Evolutionary conservation across 352 stramenopile genomes (phyloP).

Genomic region (Phytophthora melonis): DNA sequence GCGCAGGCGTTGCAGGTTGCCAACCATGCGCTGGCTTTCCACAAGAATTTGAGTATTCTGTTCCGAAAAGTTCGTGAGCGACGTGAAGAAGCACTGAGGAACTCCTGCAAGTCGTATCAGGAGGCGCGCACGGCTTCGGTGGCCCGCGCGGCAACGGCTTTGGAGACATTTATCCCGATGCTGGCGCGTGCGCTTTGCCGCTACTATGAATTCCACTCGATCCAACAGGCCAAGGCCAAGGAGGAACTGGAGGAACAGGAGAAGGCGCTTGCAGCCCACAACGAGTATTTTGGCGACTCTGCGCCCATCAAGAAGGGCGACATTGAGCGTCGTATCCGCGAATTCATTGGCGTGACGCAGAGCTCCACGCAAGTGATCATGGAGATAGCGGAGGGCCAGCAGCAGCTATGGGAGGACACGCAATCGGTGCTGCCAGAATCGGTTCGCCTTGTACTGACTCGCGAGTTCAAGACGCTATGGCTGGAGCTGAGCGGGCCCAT

Average conservation of each 20-base stretch:
- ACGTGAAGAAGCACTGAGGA: slow-evolving; percentile 40
- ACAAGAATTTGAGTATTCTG: slow-evolving; percentile 44
- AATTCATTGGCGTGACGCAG: slow-evolving; percentile 67
- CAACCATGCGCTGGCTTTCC: slow-evolving; percentile 41
- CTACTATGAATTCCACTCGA: slow-evolving; percentile 74
- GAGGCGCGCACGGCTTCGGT: slow-evolving; percentile 35
- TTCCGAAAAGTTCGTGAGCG: slow-evolving; percentile 42
- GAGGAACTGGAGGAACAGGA: slow-evolving; percentile 58
- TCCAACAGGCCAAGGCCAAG: slow-evolving; percentile 60
- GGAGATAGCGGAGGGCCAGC: slow-evolving; percentile 63
- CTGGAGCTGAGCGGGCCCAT: slow-evolving; percentile 55
- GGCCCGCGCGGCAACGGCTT: slow-evolving; percentile 37
- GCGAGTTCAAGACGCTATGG: slow-evolving; percentile 61
- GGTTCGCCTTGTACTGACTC: slow-evolving; percentile 47
- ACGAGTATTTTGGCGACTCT: slow-evolving; percentile 71
- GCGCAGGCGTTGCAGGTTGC: slow-evolving; percentile 23
- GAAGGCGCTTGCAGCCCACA: slow-evolving; percentile 50
- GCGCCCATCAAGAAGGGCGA: slow-evolving; percentile 70
- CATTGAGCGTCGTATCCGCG: slow-evolving; percentile 70
- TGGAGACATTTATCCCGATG: slow-evolving; percentile 57
- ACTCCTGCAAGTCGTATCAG: slow-evolving; percentile 36
- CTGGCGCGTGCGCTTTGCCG: slow-evolving; percentile 48
- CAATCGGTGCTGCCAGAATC: slow-evolving; percentile 40
- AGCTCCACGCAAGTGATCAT: slow-evolving; percentile 62
- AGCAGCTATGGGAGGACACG: slow-evolving; percentile 62